Base-by-base conservation (phyloP, 306 rosid genomes). In the Lithocarpus polystachyus region DNA sequence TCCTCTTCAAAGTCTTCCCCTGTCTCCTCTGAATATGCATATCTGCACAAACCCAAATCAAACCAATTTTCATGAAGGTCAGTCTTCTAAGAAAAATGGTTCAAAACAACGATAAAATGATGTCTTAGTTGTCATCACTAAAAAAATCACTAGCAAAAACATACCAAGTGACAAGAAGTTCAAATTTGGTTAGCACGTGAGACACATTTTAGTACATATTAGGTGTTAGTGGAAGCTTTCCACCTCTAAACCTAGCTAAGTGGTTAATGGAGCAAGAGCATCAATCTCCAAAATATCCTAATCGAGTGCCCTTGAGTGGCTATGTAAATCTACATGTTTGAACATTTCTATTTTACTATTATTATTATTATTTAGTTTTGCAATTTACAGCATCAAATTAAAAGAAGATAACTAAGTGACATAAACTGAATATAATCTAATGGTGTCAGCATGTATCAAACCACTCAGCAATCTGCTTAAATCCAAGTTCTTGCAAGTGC, bases 1-100 rank as follows among this genome's bases (percentile, higher is more conserved):
- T 89, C 93, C 20, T 89, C 96, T 26, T 87, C 96, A 33, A 89
- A 81, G 77, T 89, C 91, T 57, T 91, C 96, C 33, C 82, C 84
- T 7, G 87, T 82, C 81, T 89, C 96, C 80, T 90, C 95, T 35
- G 88, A 83, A 88, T 89, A 84, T 7, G 91, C 91, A 75, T 82
- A 87, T 81, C 96, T 89, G 84, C 83, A 82, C 23, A 65, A 56
- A 2, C 55, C 54, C 81, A 54, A 24, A 33, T 6, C 35, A 74
- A 65, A 68, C 73, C 52, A 74, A 60, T 4, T 60, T 75, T 64
- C 28, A 56, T 23, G 35, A 59, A 23, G 65, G 15, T n/a, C 68
- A 64, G 61, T 17, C 51, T 23, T 20, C 1, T 68, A 20, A n/a
- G 54, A 23, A 24, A 31, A 6, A 19, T 14, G 51, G 48, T 18